Evolutionary conservation across 495 filamentous ascomycete species (phyloP), one percentile per base, ranked within the genome.

Genomic region (Corynascus novoguineensis): DNA sequence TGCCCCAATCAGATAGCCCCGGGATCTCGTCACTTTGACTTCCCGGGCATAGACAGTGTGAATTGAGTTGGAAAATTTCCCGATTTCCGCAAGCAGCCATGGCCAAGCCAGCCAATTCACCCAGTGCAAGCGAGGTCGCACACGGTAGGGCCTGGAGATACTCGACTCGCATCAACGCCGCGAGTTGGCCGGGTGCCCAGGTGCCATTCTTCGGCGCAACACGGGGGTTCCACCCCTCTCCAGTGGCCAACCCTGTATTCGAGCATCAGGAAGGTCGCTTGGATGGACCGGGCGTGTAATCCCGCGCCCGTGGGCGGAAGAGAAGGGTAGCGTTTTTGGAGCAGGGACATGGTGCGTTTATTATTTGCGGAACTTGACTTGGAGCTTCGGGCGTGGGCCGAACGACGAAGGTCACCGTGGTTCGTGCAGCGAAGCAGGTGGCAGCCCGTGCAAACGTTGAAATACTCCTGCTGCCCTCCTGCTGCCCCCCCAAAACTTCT

Each of bases 391-490:
- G 67, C 61, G 60, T 55, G 67, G 57, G 52, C 52, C 29, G 40
- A 50, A 50, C 19, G 7, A 34, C 29, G 47, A 32, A 25, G 29
- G 8, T 12, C 24, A n/a, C 28, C 29, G 7, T 49, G 63, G 60
- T 58, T 64, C 55, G 50, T 57, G 38, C 44, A 44, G 50, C 63
- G 61, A 48, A 10, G 58, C 41, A 46, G 9, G 48, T 40, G 29
- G 29, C 29, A 31, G 29, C 19, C 10, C 4, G 27, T 28, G 38
- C 24, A 58, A 65, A 64, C 56, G 37, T 71, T 69, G 62, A 71
- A 66, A 71, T 68, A 69, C 59, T n/a, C 60, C 59, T 51, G 48
- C 45, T 44, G 44, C 62, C 68, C 66, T 11, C 62, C 50, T 48
- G 28, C 14, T 21, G 7, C 48, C 53, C 55, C 59, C 59, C 59